Base-by-base conservation (phyloP, 2,329 filamentous ascomycete genomes). In the Fusarium piperis region DNA sequence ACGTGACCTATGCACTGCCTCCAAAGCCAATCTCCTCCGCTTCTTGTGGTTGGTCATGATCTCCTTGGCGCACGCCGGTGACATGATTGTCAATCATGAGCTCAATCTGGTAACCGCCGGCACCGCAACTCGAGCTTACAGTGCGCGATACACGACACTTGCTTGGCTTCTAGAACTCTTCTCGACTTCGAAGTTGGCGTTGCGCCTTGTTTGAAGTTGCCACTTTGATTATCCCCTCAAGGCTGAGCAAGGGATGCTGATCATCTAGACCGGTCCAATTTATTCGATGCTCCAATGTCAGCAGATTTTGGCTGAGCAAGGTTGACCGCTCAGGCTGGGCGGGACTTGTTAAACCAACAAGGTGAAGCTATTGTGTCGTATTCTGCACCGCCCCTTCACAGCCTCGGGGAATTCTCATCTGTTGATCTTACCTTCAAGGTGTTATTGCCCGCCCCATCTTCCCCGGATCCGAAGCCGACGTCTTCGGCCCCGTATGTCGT, bases 1-100 rank as follows among this genome's bases (percentile, higher is more conserved):
- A 46, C 65, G 59, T 73, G 70, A 72, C 41, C 56, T 55, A 10
- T 72, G 70, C 70, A 72, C 59, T 41, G 70, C 70, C 70, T 73
- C 70, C 53, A 41, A 33, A 36, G 51, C 51, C 41, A 30, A 16
- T 46, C 46, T 65, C 57, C 20, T 55, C 55, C 41, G 60, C 41
- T 62, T 72, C 62, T 72, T 63, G 62, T 64, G 58, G 65, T 62
- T 67, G 33, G 62, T 58, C 65, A 60, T 57, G 6, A 41, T 35
- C 39, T 53, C 46, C 69, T 71, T 72, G 69, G 65, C 68, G 39
- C 38, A 56, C 51, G 70, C 33, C 18, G 20, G 52, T 32, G 32
- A 41, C 44, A 33, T 36, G 23, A 51, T 20, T 44, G 59, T 62
- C 59, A 44, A 62, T 55, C 51, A 58, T 55, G 38, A 35, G 26